These are phyloP conservation scores for Lithohypha guttulata DNA, from an alignment of 2,329 filamentous ascomycete species.

Conservation along the genomic window DNA sequence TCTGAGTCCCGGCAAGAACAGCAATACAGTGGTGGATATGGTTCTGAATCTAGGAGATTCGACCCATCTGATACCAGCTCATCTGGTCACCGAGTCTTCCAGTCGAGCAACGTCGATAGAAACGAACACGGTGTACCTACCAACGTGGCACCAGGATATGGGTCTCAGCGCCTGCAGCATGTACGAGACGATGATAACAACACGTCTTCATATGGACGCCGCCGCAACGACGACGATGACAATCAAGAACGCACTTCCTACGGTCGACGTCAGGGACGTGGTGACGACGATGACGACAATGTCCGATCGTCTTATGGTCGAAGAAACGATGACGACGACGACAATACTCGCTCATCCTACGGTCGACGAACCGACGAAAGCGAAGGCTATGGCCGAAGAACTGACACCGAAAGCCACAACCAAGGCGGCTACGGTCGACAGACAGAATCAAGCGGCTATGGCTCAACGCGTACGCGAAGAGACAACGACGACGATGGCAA, in stretches of 20 bases:
- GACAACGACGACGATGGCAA: no score
- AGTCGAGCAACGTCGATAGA: no score
- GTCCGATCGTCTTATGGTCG: conserved; percentile 9
- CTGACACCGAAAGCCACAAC: no score
- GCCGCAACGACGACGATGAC: conserved; percentile 16
- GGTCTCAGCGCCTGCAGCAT: conserved; percentile 14
- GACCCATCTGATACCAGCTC: conserved; percentile 8
- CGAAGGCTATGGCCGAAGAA: no score
- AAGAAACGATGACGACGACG: conserved; percentile 9
- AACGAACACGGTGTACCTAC: no score
- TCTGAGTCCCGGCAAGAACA: conserved; percentile 15
- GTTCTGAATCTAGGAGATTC: conserved; percentile 13
- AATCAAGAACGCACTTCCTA: conserved; percentile 7
- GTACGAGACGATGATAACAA: conserved; percentile 15
- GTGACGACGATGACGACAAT: conserved; percentile 15
- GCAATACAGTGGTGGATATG: conserved; percentile 12
- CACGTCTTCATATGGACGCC: conserved; percentile 10
- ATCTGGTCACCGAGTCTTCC: conserved; percentile 2
- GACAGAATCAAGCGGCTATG: no score
- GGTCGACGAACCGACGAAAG: no score
- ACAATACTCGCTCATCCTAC: conserved; percentile 2
- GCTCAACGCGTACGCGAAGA: no score
- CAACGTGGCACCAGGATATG: conserved; percentile 15
- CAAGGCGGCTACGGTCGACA: no score
- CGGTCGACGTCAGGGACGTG: conserved; percentile 10